These are phyloP conservation scores for Tylopilus balloui DNA, from an alignment of 768 basidiomycete species.

Conservation along the genomic window DNA sequence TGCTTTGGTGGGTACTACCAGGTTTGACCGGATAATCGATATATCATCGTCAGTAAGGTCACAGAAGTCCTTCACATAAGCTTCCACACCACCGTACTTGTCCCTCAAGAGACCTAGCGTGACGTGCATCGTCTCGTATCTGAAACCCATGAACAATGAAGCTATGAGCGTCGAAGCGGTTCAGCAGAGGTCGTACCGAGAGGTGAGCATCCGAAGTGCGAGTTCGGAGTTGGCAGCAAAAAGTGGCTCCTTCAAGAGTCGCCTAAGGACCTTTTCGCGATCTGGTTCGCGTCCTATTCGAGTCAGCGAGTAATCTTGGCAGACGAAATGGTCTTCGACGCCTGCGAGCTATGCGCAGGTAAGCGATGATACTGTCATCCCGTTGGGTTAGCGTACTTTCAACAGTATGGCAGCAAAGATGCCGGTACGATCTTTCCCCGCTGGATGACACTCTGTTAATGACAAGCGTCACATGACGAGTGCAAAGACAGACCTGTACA, in stretches of 20 bases:
- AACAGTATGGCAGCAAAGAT: conserved; percentile 68
- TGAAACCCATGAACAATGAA: conserved; percentile 22
- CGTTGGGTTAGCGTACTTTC: conserved; percentile 40
- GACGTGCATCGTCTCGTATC: conserved; percentile 73
- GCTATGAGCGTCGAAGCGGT: neutral
- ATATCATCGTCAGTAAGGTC: conserved; percentile 63
- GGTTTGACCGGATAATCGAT: conserved; percentile 50
- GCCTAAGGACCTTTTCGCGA: conserved; percentile 62
- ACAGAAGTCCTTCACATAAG: conserved; percentile 53
- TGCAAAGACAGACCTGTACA: conserved; percentile 52
- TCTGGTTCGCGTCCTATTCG: conserved; percentile 77
- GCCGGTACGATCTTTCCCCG: conserved; percentile 82
- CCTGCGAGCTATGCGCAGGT: conserved; percentile 56
- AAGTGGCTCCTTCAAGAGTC: conserved; percentile 64
- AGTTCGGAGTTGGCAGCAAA: conserved; percentile 72
- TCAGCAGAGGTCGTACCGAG: conserved; percentile 47
- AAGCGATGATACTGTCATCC: neutral
- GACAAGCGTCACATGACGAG: neutral
- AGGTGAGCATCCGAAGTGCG: conserved; percentile 79
- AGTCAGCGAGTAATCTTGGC: conserved; percentile 73
- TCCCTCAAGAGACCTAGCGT: conserved; percentile 57
- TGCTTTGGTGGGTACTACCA: conserved; percentile 38
- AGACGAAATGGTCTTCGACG: conserved; percentile 59
- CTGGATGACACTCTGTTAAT: conserved; percentile 28
- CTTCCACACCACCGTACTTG: conserved; percentile 65